phyloP scores from a whole-genome alignment of 169 alveolate species.

The Haemoproteus tartakovskyi region DNA sequence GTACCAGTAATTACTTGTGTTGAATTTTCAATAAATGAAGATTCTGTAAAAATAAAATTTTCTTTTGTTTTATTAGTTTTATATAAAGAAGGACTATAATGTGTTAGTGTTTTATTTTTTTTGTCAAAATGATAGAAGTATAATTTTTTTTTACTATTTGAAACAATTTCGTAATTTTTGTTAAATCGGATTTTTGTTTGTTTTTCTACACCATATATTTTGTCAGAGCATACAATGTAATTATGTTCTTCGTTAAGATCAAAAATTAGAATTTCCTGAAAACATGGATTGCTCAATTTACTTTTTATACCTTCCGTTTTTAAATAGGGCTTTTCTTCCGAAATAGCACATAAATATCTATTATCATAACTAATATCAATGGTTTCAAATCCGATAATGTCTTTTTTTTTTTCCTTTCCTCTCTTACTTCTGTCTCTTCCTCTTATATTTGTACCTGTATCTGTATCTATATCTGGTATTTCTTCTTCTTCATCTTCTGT shows the following conservation, averaged over 20 bases:
- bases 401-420: not conserved
- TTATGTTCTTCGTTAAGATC: constrained; percentile 31
- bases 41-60: constrained; percentile 47
- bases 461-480: not conserved
- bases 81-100: constrained; percentile 65
- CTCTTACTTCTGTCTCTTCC: too few species aligned
- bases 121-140: constrained; percentile 52
- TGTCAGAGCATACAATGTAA: constrained; percentile 36
- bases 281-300: not conserved
- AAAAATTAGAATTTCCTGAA: constrained; percentile 34
- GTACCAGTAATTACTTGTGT: constrained; percentile 58
- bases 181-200: constrained; percentile 55
- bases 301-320: constrained; percentile 1
- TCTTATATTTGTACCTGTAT: not conserved
- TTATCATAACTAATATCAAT: constrained; percentile 60
- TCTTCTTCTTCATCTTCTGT: not conserved
- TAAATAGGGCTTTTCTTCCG: constrained; percentile 18
- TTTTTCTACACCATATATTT: constrained; percentile 35
- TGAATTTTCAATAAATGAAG: constrained; percentile 56
- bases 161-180: constrained; percentile 39
- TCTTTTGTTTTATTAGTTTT: constrained; percentile 57
- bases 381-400: constrained; percentile 42
- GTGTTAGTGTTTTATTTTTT: constrained; percentile 26
- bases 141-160: constrained; percentile 49
- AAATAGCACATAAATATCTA: constrained; percentile 58